Conservation (phyloP, 306 rosid species). For the Vicia faba region DNA sequence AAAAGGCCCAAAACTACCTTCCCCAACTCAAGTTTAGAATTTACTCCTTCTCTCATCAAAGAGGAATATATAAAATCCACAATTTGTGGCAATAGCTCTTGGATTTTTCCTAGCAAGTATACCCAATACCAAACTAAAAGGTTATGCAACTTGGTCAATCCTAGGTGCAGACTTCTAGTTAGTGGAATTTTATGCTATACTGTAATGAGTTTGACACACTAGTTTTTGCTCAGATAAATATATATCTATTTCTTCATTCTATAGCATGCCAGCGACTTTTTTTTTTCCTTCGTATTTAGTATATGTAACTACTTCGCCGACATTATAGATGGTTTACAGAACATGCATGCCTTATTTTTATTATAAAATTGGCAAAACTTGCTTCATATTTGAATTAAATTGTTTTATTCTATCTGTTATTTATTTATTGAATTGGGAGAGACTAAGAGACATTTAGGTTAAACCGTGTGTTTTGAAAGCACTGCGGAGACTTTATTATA, state of each 20-base stretch:
- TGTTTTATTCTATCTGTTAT: background rate
- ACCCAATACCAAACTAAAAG: background rate
- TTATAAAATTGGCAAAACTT: background rate
- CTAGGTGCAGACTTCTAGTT: background rate
- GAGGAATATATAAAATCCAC: background rate
- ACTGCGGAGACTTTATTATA: too few species aligned
- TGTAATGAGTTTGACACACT: too few species aligned
- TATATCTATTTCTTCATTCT: too few species aligned
- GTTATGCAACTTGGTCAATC: background rate
- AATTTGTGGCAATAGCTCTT: background rate
- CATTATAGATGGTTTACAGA: constrained; percentile 16
- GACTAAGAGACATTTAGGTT: too few species aligned
- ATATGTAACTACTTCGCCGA: background rate
- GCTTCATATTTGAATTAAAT: constrained; percentile 1
- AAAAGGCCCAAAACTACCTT: background rate
- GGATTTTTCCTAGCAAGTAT: background rate
- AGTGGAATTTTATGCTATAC: background rate
- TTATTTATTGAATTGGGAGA: too few species aligned
- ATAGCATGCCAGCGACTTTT: too few species aligned
- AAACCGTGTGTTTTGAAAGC: too few species aligned
- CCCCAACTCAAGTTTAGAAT: background rate
- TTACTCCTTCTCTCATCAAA: background rate
- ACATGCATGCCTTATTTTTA: background rate
- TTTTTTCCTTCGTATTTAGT: too few species aligned
- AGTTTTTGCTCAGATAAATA: too few species aligned